A percentile compares a stretch with the other conserved stretches of the same genome.
Conservation (phyloP, 2,329 filamentous ascomycete species). For the Alternaria angustiovoidea region DNA sequence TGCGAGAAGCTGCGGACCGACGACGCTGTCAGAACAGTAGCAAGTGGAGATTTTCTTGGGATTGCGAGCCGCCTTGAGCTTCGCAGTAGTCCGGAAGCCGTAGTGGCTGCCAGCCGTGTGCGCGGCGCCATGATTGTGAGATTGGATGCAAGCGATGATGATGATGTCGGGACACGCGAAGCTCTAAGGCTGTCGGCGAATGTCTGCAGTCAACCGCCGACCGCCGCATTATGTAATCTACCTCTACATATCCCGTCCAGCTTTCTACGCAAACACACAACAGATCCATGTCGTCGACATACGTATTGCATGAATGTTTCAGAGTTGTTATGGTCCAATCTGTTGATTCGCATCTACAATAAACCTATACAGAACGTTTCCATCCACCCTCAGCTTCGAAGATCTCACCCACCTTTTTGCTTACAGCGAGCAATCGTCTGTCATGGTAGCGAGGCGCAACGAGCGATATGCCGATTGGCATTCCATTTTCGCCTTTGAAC, state of each 20-base stretch:
- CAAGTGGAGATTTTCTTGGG: conserved; percentile 29
- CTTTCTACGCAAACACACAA: not conserved
- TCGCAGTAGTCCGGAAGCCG: conserved; percentile 38
- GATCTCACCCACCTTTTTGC: conserved; percentile 37
- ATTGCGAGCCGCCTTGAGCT: conserved; percentile 27
- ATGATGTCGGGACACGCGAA: conserved; percentile 31
- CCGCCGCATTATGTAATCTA: conserved; percentile 28
- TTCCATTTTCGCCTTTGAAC: conserved; percentile 63
- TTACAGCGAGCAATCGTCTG: conserved; percentile 38
- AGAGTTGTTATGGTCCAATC: not conserved
- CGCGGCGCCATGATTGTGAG: conserved; percentile 48
- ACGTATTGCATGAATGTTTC: too few relatives aligned
- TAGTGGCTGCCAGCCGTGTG: conserved; percentile 44
- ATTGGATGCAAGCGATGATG: conserved; percentile 24
- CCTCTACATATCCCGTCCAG: not conserved
- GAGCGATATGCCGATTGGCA: conserved; percentile 68
- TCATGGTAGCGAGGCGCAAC: conserved; percentile 53
- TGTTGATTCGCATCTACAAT: not conserved
- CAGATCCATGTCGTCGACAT: not conserved
- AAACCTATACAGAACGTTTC: conserved; percentile 16
- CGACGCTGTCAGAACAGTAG: conserved; percentile 27
- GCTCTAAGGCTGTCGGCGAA: conserved; percentile 26
- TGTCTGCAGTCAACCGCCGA: conserved; percentile 23
- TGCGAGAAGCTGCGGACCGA: conserved; percentile 43
- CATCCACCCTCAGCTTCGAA: conserved; percentile 45